Conservation (phyloP, 495 filamentous ascomycete genomes). For the Neurospora sp. region DNA sequence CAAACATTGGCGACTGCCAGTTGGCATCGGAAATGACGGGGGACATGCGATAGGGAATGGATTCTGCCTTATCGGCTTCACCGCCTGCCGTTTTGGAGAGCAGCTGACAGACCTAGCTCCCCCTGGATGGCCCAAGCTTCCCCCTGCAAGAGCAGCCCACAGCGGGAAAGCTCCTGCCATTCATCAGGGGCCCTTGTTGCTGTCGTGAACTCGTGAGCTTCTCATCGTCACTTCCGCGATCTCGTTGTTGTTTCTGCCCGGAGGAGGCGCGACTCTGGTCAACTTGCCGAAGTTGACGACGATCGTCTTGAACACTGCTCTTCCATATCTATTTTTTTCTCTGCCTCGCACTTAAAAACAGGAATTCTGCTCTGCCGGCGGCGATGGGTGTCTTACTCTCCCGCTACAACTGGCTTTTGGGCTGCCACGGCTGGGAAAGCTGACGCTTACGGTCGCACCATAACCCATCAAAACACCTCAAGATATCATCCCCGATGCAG, state of each 20-base stretch:
- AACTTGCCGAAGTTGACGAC: neutral
- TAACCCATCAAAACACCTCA: neutral
- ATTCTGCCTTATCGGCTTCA: conserved; percentile 5
- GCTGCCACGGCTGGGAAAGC: neutral
- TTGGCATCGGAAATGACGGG: neutral
- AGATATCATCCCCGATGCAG: neutral
- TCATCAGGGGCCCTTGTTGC: neutral
- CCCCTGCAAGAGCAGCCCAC: neutral
- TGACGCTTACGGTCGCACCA: neutral
- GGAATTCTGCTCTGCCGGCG: neutral
- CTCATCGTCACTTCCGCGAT: neutral
- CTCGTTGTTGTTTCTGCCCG: neutral
- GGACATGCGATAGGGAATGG: conserved; percentile 2
- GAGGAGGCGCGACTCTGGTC: neutral
- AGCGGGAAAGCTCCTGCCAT: neutral
- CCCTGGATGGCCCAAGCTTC: neutral
- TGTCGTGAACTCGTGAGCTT: neutral
- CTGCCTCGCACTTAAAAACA: neutral
- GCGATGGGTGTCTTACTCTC: neutral
- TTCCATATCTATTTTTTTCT: neutral
- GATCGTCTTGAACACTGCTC: neutral
- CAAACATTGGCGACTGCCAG: neutral
- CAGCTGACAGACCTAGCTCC: neutral
- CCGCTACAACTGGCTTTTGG: neutral
- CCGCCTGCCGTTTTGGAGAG: conserved; percentile 5